These are phyloP conservation scores for Lepraria neglecta DNA, from an alignment of 495 filamentous ascomycete species.

Conservation along the genomic window DNA sequence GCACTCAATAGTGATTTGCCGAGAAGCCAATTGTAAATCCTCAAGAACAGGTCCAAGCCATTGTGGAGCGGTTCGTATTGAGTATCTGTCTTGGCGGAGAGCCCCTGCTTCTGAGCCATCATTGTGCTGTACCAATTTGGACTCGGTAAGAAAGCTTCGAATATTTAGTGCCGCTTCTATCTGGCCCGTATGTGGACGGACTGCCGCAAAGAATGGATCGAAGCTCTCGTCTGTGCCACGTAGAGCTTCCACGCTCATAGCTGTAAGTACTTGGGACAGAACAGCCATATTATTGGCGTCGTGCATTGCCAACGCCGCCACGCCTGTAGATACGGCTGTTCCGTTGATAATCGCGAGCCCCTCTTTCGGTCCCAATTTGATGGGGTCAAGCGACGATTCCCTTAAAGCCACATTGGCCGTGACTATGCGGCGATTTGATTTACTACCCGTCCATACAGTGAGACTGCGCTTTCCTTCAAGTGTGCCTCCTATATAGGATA, in stretches of 20 bases:
- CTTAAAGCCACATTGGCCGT: constrained; percentile 42
- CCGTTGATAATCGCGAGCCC: constrained; percentile 58
- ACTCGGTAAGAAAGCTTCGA: constrained; percentile 42
- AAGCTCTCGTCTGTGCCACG: constrained; percentile 48
- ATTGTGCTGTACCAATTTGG: constrained; percentile 29
- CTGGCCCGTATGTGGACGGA: constrained; percentile 58
- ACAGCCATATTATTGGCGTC: constrained; percentile 50
- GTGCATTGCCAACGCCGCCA: constrained; percentile 47
- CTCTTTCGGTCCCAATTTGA: constrained; percentile 50
- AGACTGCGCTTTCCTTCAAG: constrained; percentile 51
- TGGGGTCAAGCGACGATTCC: constrained; percentile 37
- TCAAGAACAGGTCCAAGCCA: constrained; percentile 61
- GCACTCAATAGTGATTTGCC: constrained; percentile 49
- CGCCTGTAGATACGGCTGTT: constrained; percentile 48
- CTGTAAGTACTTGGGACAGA: constrained; percentile 50
- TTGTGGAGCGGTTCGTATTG: constrained; percentile 53
- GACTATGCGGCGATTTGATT: constrained; percentile 28
- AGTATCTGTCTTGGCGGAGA: constrained; percentile 56
- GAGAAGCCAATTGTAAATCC: constrained; percentile 47
- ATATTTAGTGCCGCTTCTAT: constrained; percentile 52
- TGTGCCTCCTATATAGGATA: constrained; percentile 55
- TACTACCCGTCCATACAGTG: constrained; percentile 34
- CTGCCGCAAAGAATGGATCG: constrained; percentile 51
- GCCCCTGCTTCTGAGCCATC: constrained; percentile 28
- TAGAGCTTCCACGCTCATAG: constrained; percentile 40